phyloP scores from a whole-genome alignment of 257 asterid genomes.

The Solanum verrucosum region DNA sequence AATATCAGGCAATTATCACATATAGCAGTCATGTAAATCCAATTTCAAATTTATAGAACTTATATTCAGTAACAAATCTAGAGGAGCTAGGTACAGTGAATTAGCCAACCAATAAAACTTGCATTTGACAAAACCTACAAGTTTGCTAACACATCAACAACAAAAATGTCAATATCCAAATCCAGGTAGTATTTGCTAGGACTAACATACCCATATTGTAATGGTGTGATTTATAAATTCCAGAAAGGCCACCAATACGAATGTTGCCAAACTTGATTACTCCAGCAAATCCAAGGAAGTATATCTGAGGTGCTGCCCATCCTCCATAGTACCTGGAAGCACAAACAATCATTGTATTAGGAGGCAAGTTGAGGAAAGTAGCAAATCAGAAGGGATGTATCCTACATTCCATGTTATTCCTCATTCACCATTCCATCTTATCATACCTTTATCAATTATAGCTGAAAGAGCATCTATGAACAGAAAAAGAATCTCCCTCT shows the following conservation, averaged over 20 bases:
- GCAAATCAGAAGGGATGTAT: background rate
- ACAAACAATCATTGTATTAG: conserved; percentile 13
- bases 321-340: conserved; percentile 85
- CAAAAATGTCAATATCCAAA: background rate
- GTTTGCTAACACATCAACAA: background rate
- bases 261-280: conserved; percentile 79
- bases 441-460: background rate
- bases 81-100: background rate
- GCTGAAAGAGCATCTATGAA: background rate
- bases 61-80: background rate
- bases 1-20: conserved; percentile 4
- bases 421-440: background rate
- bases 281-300: conserved; percentile 95
- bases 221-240: conserved; percentile 64
- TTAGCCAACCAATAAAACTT: background rate
- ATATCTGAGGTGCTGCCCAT: conserved; percentile 92
- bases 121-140: background rate
- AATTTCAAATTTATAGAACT: background rate
- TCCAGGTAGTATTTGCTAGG: background rate
- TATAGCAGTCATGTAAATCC: background rate
- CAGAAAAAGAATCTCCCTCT: background rate
- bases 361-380: conserved; percentile 1
- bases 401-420: background rate
- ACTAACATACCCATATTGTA: conserved; percentile 46
- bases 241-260: conserved; percentile 97